Conservation (phyloP, 352 stramenopile genomes). For the Globisporangium irregulare region DNA sequence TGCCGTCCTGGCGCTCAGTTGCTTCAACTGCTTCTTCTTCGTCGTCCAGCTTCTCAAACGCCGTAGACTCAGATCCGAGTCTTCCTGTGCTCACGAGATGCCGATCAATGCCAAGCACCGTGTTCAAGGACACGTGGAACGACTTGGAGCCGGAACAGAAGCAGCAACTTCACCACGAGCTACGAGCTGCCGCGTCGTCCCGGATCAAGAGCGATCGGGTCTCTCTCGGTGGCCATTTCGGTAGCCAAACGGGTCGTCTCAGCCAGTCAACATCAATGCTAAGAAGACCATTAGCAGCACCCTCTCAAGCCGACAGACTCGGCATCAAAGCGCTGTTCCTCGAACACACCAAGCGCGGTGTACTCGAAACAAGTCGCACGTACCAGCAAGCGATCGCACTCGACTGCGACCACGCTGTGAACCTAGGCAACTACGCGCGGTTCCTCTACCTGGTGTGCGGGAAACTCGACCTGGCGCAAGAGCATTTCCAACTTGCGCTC, state of each 20-base stretch:
- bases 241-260: neutral
- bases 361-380: conserved; percentile 23
- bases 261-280: neutral
- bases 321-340: conserved; percentile 47
- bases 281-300: neutral
- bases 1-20: conserved; percentile 11
- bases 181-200: conserved; percentile 28
- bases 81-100: conserved; percentile 30
- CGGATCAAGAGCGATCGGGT: conserved; percentile 36
- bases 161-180: conserved; percentile 26
- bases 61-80: neutral
- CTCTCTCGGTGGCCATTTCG: conserved; percentile 1
- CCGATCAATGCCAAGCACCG: conserved; percentile 25
- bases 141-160: conserved; percentile 23
- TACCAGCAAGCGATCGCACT: conserved; percentile 35
- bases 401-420: conserved; percentile 26
- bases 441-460: conserved; percentile 29
- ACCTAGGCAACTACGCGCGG: conserved; percentile 39
- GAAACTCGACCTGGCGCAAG: conserved; percentile 21
- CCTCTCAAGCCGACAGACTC: conserved; percentile 33
- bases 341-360: conserved; percentile 24
- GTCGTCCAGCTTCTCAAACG: neutral
- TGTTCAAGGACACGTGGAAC: conserved; percentile 32
- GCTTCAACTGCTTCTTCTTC: neutral
- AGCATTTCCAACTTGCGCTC: conserved; percentile 28